Base-by-base conservation (phyloP, 2,329 filamentous ascomycete species). In the Penicillium nordicum region DNA sequence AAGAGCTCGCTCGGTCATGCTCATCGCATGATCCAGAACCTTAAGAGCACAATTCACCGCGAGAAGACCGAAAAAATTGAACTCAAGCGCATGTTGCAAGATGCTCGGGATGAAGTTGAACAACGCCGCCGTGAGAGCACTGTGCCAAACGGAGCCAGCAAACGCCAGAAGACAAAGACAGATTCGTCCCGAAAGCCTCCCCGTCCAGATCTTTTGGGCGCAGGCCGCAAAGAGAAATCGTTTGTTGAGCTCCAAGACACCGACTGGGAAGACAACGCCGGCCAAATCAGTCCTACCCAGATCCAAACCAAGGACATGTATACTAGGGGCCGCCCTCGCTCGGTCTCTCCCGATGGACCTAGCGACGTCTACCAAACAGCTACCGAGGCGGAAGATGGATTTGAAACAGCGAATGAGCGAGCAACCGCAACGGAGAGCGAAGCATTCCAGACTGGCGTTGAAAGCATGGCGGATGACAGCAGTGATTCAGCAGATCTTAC, bases 11-110 rank as follows among this genome's bases (percentile, higher is more conserved):
- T 97, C 29, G 88, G 92, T 64, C 94, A 99, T 72, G 93, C 94
- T 38, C 94, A 97, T 73, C 86, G 93, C 56, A 97, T 96, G 77
- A 97, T 99, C 57, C 93, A 97, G 72, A 96, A 91, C 67, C 84
- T 97, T 65, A 92, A 96, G 75, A 92, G 89, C 72, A 96, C 92
- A 67, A 89, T 97, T 45, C 93, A 99, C 73, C 89, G 94, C 34
- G 94, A 99, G 74, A 99, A 97, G 85, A 97, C 93, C 0, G 94
- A 99, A 74, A 99, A 97, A 80, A 84, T 97, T 29, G 94, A 99
- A 75, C 84, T 97, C 52, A 92, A 91, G 76, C 89, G 93, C 57
- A 90, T 99, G 83, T 84, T 97, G 30, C 93, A 97, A 76, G 94
- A 99, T 68, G 88, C 93, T 25, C 87, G 92, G 36, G 94, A 99